phyloP scores from a whole-genome alignment of 2,329 filamentous ascomycete genomes.

The Mollisia scopiformis region DNA sequence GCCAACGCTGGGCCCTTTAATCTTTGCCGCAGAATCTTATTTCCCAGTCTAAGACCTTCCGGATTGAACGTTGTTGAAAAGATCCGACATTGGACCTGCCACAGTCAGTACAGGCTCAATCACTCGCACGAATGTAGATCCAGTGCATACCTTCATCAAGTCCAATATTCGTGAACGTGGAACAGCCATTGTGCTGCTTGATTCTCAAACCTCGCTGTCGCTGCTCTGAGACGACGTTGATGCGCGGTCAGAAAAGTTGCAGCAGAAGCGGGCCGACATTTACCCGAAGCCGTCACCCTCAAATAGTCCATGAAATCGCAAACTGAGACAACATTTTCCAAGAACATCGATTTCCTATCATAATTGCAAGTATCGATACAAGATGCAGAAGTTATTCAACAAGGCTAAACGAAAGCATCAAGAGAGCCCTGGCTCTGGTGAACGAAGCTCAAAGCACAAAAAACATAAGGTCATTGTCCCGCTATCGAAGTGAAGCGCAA shows the following conservation, averaged over 20 bases:
- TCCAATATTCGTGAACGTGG: conserved; percentile 66
- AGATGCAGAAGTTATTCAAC: conserved; percentile 18
- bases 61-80: conserved; percentile 94
- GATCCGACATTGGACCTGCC: conserved; percentile 84
- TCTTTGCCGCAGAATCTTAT: conserved; percentile 88
- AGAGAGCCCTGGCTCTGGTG: conserved; percentile 4
- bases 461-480: conserved; percentile 15
- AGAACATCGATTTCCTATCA: neutral
- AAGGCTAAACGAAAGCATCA: conserved; percentile 24
- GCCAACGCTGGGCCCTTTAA: conserved; percentile 81
- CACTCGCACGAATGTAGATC: neutral
- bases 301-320: neutral
- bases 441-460: conserved; percentile 15
- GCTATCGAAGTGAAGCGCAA: neutral
- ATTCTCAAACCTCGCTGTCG: conserved; percentile 1
- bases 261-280: conserved; percentile 17
- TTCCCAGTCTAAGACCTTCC: conserved; percentile 77
- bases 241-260: conserved; percentile 6
- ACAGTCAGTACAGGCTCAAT: conserved; percentile 5
- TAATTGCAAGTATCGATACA: neutral
- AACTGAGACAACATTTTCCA: conserved; percentile 1
- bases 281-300: conserved; percentile 11
- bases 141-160: conserved; percentile 71
- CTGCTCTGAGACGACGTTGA: conserved; percentile 15
- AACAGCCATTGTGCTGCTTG: conserved; percentile 51